phyloP scores from a whole-genome alignment of 768 basidiomycete genomes.

The Terana coerulea region DNA sequence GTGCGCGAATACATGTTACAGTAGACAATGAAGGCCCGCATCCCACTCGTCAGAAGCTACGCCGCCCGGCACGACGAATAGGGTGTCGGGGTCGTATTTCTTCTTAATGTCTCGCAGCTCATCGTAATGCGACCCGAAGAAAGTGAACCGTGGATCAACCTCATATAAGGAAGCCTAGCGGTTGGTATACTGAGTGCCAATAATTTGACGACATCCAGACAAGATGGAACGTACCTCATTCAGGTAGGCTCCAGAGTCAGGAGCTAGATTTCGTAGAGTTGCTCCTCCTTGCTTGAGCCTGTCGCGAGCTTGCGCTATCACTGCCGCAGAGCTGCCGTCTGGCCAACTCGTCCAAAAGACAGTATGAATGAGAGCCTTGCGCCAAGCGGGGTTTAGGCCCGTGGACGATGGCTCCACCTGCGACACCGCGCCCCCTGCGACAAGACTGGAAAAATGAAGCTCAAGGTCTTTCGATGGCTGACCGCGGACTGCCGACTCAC shows the following conservation, averaged over 20 bases:
- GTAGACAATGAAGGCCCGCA: constrained; percentile 21
- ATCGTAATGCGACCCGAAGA: constrained; percentile 44
- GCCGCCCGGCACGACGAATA: constrained; percentile 45
- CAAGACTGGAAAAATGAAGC: constrained; percentile 26
- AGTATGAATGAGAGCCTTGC: constrained; percentile 35
- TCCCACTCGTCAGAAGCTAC: constrained; percentile 53
- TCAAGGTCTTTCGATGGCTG: not conserved
- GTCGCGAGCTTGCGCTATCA: constrained; percentile 17
- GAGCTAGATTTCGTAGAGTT: constrained; percentile 29
- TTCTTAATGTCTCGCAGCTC: constrained; percentile 39
- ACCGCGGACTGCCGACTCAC: constrained; percentile 11
- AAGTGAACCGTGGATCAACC: constrained; percentile 36
- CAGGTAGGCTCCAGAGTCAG: constrained; percentile 38
- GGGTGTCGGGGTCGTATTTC: constrained; percentile 39
- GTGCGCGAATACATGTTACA: too few species aligned
- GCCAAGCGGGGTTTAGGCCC: constrained; percentile 47
- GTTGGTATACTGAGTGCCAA: not conserved
- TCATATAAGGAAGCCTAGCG: constrained; percentile 42
- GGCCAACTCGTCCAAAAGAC: constrained; percentile 19
- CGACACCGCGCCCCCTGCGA: constrained; percentile 43
- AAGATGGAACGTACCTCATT: constrained; percentile 41
- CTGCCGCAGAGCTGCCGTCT: constrained; percentile 15
- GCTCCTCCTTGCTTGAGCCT: constrained; percentile 18
- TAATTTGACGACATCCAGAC: not conserved
- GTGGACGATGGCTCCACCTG: constrained; percentile 32